Conservation (phyloP, 1,139 yeast genomes). For the Citeromyces hawaiiensis region DNA sequence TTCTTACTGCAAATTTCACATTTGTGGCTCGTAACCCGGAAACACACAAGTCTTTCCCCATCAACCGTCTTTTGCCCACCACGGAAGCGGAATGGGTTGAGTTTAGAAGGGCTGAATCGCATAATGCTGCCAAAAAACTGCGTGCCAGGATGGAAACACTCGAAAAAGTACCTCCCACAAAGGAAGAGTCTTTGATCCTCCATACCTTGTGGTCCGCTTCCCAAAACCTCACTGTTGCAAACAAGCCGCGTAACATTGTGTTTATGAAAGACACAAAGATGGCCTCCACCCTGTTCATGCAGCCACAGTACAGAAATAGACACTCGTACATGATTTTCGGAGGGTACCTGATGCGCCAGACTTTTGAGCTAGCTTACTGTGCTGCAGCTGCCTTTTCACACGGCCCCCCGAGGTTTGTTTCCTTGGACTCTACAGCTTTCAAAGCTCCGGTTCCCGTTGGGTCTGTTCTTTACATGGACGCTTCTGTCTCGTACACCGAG, state of each 20-base stretch:
- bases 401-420: constrained; percentile 76
- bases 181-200: constrained; percentile 56
- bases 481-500: constrained; percentile 76
- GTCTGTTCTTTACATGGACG: constrained; percentile 68
- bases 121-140: constrained; percentile 72
- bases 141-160: constrained; percentile 52
- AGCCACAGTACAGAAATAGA: constrained; percentile 89
- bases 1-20: constrained; percentile 82
- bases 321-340: constrained; percentile 93
- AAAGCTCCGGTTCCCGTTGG: constrained; percentile 94
- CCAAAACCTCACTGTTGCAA: constrained; percentile 16
- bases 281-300: constrained; percentile 77
- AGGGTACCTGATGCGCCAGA: constrained; percentile 81
- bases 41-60: constrained; percentile 77
- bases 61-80: constrained; percentile 65
- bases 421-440: constrained; percentile 83
- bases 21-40: constrained; percentile 91
- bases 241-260: constrained; percentile 31
- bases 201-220: constrained; percentile 68
- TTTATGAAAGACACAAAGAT: constrained; percentile 64
- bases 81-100: constrained; percentile 69
- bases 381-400: constrained; percentile 81
- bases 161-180: constrained; percentile 58
- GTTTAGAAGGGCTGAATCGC: constrained; percentile 79
- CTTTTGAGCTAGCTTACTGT: constrained; percentile 87